Evolutionary conservation across 192 early-diverging fungal genomes (phyloP).

Genomic region (Linnemannia zychae): DNA sequence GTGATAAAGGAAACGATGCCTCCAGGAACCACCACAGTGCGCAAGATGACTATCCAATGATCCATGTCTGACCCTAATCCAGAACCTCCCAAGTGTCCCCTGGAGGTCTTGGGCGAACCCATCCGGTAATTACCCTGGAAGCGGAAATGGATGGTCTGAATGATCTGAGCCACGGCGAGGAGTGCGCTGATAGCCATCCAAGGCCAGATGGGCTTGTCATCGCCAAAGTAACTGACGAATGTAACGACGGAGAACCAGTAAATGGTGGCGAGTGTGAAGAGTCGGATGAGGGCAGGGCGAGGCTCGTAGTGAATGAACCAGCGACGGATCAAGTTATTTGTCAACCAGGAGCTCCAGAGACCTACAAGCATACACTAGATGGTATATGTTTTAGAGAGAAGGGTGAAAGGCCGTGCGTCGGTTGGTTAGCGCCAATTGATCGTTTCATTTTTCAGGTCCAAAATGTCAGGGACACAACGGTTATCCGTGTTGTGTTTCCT

Average conservation of each 20-base stretch:
- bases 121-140: constrained; percentile 29
- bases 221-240: constrained; percentile 65
- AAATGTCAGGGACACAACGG: neutral
- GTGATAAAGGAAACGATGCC: constrained; percentile 66
- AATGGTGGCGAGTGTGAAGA: constrained; percentile 65
- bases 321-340: constrained; percentile 66
- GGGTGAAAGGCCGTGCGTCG: neutral
- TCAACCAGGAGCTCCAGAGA: constrained; percentile 69
- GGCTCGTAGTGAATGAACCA: constrained; percentile 72
- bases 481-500: neutral
- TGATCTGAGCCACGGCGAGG: constrained; percentile 59
- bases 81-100: neutral
- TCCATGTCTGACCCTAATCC: constrained; percentile 14
- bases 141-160: constrained; percentile 52
- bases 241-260: constrained; percentile 66
- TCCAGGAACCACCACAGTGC: constrained; percentile 62
- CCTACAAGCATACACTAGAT: constrained; percentile 67
- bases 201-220: constrained; percentile 68
- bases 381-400: neutral
- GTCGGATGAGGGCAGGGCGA: constrained; percentile 62
- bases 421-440: neutral
- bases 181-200: constrained; percentile 68
- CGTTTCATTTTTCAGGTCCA: neutral
- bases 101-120: neutral
- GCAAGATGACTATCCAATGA: constrained; percentile 23